Conservation (phyloP, 208 protist genomes). For the Crithidia expoeki region DNA sequence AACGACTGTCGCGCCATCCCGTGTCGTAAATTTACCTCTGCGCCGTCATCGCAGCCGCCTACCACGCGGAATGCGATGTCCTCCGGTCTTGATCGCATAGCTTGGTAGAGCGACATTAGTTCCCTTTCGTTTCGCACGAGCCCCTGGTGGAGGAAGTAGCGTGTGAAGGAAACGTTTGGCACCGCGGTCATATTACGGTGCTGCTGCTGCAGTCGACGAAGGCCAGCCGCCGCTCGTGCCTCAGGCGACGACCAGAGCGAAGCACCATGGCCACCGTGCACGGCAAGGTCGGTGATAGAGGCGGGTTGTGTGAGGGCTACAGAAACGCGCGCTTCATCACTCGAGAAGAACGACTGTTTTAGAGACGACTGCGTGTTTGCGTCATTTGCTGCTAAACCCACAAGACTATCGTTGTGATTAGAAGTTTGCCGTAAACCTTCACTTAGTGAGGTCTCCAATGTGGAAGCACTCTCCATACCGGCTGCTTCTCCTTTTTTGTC, state of each 20-base stretch:
- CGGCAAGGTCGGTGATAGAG: conserved; percentile 15
- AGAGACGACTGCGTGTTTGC: neutral
- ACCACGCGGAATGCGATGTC: conserved; percentile 63
- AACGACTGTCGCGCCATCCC: neutral
- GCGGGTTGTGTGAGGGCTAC: conserved; percentile 31
- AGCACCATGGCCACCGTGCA: conserved; percentile 9
- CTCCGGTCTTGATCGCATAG: conserved; percentile 58
- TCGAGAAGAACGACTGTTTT: neutral
- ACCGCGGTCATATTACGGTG: conserved; percentile 43
- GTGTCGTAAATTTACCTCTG: neutral
- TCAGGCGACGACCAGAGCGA: conserved; percentile 26
- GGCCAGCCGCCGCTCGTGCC: conserved; percentile 24
- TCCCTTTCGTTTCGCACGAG: conserved; percentile 69
- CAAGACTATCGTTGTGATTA: neutral
- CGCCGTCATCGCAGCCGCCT: conserved; percentile 4
- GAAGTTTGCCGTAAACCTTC: neutral
- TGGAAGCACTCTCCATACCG: neutral
- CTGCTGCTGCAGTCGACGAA: conserved; percentile 43
- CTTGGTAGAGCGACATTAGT: conserved; percentile 60
- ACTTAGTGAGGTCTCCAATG: neutral
- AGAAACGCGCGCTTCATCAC: conserved; percentile 12
- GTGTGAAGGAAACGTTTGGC: conserved; percentile 78
- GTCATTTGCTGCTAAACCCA: neutral
- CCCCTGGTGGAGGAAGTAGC: conserved; percentile 79
- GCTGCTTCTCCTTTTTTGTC: neutral